A percentile compares a stretch with the other conserved stretches of the same genome.
These are phyloP conservation scores for Diaporthe citriasiana DNA, from an alignment of 2,329 filamentous ascomycete species.

Conservation along the genomic window DNA sequence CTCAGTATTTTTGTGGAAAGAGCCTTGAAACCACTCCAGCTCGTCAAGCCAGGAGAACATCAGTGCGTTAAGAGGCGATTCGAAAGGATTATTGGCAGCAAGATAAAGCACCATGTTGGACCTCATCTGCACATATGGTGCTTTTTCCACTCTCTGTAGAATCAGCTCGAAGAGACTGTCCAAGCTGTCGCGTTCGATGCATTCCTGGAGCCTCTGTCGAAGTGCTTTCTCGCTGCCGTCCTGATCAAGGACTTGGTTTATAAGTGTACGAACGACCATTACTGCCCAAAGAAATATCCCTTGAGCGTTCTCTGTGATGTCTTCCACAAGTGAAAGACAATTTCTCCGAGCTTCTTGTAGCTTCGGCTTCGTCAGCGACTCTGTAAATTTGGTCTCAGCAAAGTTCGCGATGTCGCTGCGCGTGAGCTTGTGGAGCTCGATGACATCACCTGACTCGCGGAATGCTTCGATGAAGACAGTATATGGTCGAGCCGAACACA, in stretches of 20 bases:
- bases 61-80: constrained; percentile 3
- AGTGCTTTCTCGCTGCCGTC: constrained; percentile 1
- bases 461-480: constrained; percentile 25
- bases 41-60: constrained; percentile 12
- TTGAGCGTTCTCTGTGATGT: constrained; percentile 13
- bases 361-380: not conserved
- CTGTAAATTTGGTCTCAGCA: not conserved
- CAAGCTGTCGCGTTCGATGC: constrained; percentile 12
- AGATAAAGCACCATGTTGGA: constrained; percentile 22
- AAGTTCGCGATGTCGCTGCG: constrained; percentile 19
- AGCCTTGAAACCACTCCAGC: not conserved
- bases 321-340: constrained; percentile 1
- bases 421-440: constrained; percentile 10
- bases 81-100: constrained; percentile 15
- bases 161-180: constrained; percentile 19
- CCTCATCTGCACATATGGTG: not conserved
- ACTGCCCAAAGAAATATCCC: constrained; percentile 24
- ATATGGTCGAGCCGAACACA: constrained; percentile 22
- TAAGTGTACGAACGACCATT: constrained; percentile 7
- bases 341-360: not conserved
- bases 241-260: constrained; percentile 3
- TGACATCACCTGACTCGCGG: not conserved
- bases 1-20: not conserved
- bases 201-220: constrained; percentile 3
- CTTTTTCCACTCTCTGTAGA: constrained; percentile 2